Evolutionary conservation across 306 rosid species (phyloP), one percentile per base, ranked within the genome.

Genomic region (Prunus campanulata): DNA sequence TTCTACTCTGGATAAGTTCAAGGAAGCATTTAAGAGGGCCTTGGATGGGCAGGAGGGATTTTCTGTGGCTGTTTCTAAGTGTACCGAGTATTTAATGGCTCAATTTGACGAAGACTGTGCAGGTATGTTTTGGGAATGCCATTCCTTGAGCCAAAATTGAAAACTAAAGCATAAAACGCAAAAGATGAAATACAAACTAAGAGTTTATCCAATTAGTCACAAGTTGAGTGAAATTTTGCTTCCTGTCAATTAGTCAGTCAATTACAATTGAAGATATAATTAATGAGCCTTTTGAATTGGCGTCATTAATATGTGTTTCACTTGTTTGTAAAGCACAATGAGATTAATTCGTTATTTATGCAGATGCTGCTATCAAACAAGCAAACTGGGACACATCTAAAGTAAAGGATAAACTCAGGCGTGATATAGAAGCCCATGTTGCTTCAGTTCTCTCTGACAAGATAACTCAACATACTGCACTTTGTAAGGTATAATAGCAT

Each of bases 351-450:
- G 39, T 68, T 72, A 48, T 81, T 70, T 39, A 78, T 86, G 84
- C 96, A 96, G 99, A 87, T 82, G 90, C 94, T 85, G 64, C 88
- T 77, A 85, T 96, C 78, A 86, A 87, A 72, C 91, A 80, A 77
- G 89, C 91, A 77, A 74, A 89, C 78, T 92, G 98, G 99, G 98
- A 92, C 81, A 80, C 90, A 61, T 83, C 93, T 78, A 92, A 86
- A 88, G 86, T 85, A 76, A 86, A 88, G 84, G 99, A 96, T 68
- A 96, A 96, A 87, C 84, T 96, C 80, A 88, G 64, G 39, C 96
- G 98, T 72, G 99, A 96, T 81, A 88, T 96, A 51, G 97, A 89
- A 80, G 90, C 90, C 46, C 93, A 96, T 74, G 68, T 88, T 85
- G 89, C 74, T 27, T 79, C 90, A 56, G 89, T 92, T 59, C 90